Evolutionary conservation across 768 basidiomycete genomes (phyloP), one percentile per base, ranked within the genome.

Genomic region (Suillus bovinus): DNA sequence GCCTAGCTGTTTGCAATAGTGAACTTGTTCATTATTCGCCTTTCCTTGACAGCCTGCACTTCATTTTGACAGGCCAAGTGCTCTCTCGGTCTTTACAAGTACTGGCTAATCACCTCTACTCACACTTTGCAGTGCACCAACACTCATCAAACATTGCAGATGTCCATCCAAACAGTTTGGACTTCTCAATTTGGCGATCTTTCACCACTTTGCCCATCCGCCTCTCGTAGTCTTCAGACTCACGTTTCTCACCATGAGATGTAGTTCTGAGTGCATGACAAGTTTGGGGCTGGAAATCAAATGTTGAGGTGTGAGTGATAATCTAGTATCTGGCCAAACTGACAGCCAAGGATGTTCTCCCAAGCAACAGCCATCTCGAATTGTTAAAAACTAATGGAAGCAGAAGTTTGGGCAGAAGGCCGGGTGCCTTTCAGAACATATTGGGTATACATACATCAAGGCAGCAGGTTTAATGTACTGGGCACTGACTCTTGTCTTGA

Each of bases 221-320:
- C 49, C 70, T 71, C 71, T 88, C 85, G 71, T 91, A 93, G 50
- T 85, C 89, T 47, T 78, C 84, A 0, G 88, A 90, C n/a, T 80
- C 79, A 3, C 91, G 92, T 63, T 81, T 83, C 71, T 93, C 90
- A 11, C 86, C 93, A 65, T 89, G 90, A 58, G 92, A 92, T 3
- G 92, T 93, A 11, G 87, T 88, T 53, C 92, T 85, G 41, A 93
- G 78, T 16, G 89, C 92, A 71, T 94, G 93, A 33, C 92, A 83
- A 44, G 82, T 85, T 38, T 83, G 81, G 9, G 89, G 89, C 85
- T 84, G 92, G 74, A 91, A 91, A 74, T 93, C 90, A 68, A 92
- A 93, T 13, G 85, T 91, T 16, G 91, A 91, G 22, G 87, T 84
- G 68, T 94, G 93, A 16, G 82, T 90, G 46, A 87, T 86, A 62